These are phyloP conservation scores for Pyrus betulifolia DNA, from an alignment of 306 rosid species.

Conservation along the genomic window DNA sequence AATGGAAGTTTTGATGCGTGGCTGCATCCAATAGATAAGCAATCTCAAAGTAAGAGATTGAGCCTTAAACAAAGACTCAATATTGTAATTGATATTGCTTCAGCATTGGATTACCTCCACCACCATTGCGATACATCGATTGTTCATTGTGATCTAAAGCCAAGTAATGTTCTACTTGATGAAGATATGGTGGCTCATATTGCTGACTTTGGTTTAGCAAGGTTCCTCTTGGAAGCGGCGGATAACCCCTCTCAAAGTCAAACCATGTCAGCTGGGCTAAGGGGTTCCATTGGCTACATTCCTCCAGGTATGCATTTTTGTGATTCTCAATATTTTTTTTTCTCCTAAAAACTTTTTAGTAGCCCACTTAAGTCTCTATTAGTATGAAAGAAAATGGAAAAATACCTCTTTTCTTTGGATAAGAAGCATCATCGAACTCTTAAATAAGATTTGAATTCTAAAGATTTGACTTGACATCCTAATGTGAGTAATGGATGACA, in stretches of 20 bases:
- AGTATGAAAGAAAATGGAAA: no score
- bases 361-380: no score
- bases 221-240: conserved; percentile 9
- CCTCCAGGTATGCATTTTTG: not conserved
- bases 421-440: not conserved
- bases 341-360: not conserved
- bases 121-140: not conserved
- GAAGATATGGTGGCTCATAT: conserved; percentile 27
- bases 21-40: not conserved
- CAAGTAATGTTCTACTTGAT: conserved; percentile 16
- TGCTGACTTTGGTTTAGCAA: not conserved
- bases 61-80: not conserved
- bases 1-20: not conserved
- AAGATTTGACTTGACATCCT: not conserved
- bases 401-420: no score
- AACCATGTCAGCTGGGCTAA: not conserved
- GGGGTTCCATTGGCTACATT: not conserved
- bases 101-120: not conserved
- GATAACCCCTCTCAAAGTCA: not conserved
- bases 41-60: not conserved
- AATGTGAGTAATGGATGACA: not conserved
- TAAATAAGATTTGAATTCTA: not conserved
- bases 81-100: not conserved
- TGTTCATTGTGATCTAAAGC: not conserved
- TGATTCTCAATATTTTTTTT: not conserved